These are phyloP conservation scores for Fomes fomentarius DNA, from an alignment of 1,284 basidiomycete species.

Conservation along the genomic window DNA sequence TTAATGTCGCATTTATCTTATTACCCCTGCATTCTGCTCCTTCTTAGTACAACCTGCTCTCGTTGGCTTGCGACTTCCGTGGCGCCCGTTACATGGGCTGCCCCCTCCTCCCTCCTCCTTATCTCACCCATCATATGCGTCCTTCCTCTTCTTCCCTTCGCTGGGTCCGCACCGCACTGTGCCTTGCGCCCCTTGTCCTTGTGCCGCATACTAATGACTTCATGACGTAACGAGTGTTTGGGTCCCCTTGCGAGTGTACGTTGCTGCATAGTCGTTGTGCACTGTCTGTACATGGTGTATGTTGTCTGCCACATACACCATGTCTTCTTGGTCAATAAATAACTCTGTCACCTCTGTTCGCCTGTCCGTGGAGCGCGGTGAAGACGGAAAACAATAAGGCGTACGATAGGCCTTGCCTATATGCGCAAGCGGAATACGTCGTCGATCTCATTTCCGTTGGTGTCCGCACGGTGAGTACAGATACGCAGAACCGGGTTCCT, in stretches of 20 bases:
- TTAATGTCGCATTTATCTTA: conserved; percentile 19
- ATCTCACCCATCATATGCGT: neutral
- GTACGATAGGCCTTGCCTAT: no score
- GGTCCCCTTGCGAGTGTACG: conserved; percentile 17
- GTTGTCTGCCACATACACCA: conserved; percentile 4
- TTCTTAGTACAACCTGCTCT: neutral
- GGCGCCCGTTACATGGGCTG: neutral
- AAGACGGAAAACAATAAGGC: no score
- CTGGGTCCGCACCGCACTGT: conserved; percentile 7
- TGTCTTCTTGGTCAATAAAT: neutral
- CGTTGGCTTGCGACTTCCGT: neutral
- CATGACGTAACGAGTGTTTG: conserved; percentile 20
- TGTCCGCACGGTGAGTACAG: no score
- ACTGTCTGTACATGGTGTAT: conserved; percentile 7
- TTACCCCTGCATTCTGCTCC: conserved; percentile 6
- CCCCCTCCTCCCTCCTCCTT: neutral
- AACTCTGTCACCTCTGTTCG: neutral
- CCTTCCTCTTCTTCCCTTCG: neutral
- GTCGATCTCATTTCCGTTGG: no score
- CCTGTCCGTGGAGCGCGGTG: neutral
- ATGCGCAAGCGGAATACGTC: no score
- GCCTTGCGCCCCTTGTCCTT: conserved; percentile 2
- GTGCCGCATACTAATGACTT: conserved; percentile 19
- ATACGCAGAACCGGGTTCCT: neutral
- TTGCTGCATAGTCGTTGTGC: conserved; percentile 10